phyloP scores from a whole-genome alignment of 768 basidiomycete genomes.

The Leccinum subtestaceum region DNA sequence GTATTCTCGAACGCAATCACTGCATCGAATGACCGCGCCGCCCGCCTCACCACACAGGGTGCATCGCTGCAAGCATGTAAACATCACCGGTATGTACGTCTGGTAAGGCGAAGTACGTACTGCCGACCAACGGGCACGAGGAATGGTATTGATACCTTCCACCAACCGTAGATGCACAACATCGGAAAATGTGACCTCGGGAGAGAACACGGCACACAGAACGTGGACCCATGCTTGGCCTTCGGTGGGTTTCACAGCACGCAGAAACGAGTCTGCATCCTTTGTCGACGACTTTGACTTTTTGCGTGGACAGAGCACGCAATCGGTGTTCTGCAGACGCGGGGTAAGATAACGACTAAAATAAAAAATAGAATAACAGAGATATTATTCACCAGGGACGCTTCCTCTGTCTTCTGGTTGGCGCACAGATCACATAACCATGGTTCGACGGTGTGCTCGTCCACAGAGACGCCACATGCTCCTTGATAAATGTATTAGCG shows the following conservation, averaged over 20 bases:
- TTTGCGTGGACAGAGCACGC: constrained; percentile 74
- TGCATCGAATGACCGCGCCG: constrained; percentile 83
- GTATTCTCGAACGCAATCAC: constrained; percentile 75
- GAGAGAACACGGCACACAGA: constrained; percentile 83
- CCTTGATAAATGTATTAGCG: constrained; percentile 36
- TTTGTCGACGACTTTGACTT: constrained; percentile 38
- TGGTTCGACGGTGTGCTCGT: constrained; percentile 59
- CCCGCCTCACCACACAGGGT: constrained; percentile 64
- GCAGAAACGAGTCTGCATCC: constrained; percentile 60
- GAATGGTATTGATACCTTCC: constrained; percentile 79
- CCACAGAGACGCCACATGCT: constrained; percentile 65
- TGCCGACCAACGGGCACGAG: constrained; percentile 66
- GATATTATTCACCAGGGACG: constrained; percentile 50
- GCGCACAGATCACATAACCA: constrained; percentile 90
- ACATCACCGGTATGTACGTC: background rate
- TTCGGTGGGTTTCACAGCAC: constrained; percentile 87
- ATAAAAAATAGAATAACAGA: no score
- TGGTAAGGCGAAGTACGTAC: constrained; percentile 42
- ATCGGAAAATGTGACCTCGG: constrained; percentile 82
- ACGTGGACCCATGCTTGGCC: constrained; percentile 92
- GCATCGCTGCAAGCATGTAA: constrained; percentile 55
- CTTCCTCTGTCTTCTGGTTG: constrained; percentile 79
- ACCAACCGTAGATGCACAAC: constrained; percentile 69
- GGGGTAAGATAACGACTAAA: background rate
- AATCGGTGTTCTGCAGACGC: constrained; percentile 64